A percentile compares a stretch with the other conserved stretches of the same genome.
phyloP scores from a whole-genome alignment of 768 basidiomycete genomes.

The Grammothele lineata region DNA sequence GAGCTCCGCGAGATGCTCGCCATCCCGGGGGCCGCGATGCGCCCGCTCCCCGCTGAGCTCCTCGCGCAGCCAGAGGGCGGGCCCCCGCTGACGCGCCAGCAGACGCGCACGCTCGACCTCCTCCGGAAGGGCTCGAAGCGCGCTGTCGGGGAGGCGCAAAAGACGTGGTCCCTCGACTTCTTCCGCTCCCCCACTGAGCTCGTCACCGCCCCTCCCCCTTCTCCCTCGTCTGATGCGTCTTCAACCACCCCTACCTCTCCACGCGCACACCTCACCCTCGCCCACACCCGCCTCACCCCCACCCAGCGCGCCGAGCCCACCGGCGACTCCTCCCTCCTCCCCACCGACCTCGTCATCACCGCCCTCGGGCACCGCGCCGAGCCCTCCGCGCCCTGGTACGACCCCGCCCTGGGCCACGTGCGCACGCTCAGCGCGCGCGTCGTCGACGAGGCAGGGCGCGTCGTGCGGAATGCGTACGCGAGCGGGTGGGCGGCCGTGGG shows the following conservation, averaged over 20 bases:
- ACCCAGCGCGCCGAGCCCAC: constrained; percentile 50
- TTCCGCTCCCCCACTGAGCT: constrained; percentile 66
- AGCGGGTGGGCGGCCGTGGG: constrained; percentile 93
- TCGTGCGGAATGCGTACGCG: constrained; percentile 70
- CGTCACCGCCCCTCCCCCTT: constrained; percentile 19
- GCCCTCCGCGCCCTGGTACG: constrained; percentile 54
- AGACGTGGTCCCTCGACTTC: constrained; percentile 81
- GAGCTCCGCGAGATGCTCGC: constrained; percentile 82
- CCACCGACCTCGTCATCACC: constrained; percentile 79
- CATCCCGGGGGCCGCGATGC: constrained; percentile 61
- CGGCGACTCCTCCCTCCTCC: constrained; percentile 43
- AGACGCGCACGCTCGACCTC: constrained; percentile 61
- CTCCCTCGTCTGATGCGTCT: not conserved
- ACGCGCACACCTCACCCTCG: constrained; percentile 43
- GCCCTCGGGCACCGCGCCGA: constrained; percentile 85
- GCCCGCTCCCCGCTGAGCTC: constrained; percentile 48
- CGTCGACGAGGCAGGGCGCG: constrained; percentile 29
- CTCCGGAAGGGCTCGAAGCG: constrained; percentile 60
- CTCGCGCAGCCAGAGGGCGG: constrained; percentile 32
- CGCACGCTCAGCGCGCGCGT: constrained; percentile 51
- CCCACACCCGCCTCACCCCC: constrained; percentile 57
- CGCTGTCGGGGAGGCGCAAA: constrained; percentile 43
- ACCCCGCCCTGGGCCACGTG: constrained; percentile 51
- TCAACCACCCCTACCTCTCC: no score
- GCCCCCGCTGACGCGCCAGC: constrained; percentile 50